Evolutionary conservation across 306 rosid species (phyloP).

Genomic region (Gastrolobium villosum): DNA sequence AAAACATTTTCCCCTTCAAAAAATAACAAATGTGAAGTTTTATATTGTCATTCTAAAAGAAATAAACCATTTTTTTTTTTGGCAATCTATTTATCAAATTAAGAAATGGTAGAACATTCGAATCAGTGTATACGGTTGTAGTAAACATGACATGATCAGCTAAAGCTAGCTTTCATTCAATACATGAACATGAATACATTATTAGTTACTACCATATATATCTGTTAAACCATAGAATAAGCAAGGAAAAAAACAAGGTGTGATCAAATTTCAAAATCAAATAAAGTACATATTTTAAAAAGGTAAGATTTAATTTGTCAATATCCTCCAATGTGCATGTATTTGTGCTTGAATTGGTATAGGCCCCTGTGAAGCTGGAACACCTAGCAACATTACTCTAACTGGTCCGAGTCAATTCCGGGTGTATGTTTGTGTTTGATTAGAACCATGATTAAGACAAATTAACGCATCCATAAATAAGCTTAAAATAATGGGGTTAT

Average conservation of each 20-base stretch:
- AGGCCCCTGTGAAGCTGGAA: conserved; percentile 38
- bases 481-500: conserved; percentile 19
- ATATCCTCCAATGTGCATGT: conserved; percentile 24
- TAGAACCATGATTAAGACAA: conserved; percentile 41
- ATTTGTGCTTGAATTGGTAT: conserved; percentile 28
- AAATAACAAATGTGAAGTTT: too few species aligned
- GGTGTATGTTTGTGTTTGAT: conserved; percentile 6
- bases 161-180: too few species aligned
- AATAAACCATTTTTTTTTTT: too few species aligned
- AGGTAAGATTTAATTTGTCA: background rate
- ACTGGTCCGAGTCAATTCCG: conserved; percentile 13
- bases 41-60: too few species aligned
- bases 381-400: conserved; percentile 34
- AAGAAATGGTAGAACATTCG: too few species aligned
- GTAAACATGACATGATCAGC: too few species aligned
- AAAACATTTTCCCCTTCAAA: too few species aligned
- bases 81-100: too few species aligned
- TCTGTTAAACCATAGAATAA: background rate
- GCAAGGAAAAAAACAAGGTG: background rate
- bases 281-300: background rate
- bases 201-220: too few species aligned
- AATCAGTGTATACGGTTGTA: too few species aligned
- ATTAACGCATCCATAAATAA: conserved; percentile 3
- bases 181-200: too few species aligned
- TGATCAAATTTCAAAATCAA: background rate